These are phyloP conservation scores for Tylopilus plumbeoviolaceoides DNA, from an alignment of 768 basidiomycete genomes.

Conservation along the genomic window DNA sequence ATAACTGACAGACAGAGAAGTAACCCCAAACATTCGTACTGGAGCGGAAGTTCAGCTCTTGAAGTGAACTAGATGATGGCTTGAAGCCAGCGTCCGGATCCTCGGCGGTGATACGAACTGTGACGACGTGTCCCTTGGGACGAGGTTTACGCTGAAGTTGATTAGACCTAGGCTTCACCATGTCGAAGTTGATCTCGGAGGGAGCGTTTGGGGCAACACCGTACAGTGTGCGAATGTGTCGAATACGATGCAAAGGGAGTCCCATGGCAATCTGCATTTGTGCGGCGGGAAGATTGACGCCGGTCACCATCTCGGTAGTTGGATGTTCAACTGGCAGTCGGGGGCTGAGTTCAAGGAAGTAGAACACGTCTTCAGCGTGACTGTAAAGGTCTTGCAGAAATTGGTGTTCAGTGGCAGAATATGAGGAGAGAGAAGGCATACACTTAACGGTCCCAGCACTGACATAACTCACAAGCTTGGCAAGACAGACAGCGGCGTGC, in stretches of 20 bases:
- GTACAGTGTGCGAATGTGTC: slow-evolving; percentile 93
- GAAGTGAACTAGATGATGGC: slow-evolving; percentile 93
- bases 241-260: slow-evolving; percentile 90
- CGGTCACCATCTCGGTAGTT: slow-evolving; percentile 99
- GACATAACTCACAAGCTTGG: slow-evolving; percentile 98
- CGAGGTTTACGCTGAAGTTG: slow-evolving; percentile 90
- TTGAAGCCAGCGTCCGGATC: slow-evolving; percentile 99
- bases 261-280: slow-evolving; percentile 99
- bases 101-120: slow-evolving; percentile 98
- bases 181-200: no score
- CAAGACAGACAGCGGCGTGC: slow-evolving; percentile 95
- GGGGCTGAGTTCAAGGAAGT: slow-evolving; percentile 97
- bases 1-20: slow-evolving; percentile 92
- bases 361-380: slow-evolving; percentile 89
- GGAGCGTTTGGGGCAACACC: no score
- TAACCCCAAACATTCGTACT: slow-evolving; percentile 99
- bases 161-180: slow-evolving; percentile 86
- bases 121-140: slow-evolving; percentile 98
- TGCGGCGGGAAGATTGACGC: slow-evolving; percentile 95
- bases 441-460: slow-evolving; percentile 99
- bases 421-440: slow-evolving; percentile 29
- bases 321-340: slow-evolving; percentile 99
- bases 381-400: slow-evolving; percentile 79
- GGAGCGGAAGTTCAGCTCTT: slow-evolving; percentile 99
- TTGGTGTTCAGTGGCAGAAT: not conserved